Base-by-base conservation (phyloP, 2,329 filamentous ascomycete genomes). In the Penicillium oxalicum region DNA sequence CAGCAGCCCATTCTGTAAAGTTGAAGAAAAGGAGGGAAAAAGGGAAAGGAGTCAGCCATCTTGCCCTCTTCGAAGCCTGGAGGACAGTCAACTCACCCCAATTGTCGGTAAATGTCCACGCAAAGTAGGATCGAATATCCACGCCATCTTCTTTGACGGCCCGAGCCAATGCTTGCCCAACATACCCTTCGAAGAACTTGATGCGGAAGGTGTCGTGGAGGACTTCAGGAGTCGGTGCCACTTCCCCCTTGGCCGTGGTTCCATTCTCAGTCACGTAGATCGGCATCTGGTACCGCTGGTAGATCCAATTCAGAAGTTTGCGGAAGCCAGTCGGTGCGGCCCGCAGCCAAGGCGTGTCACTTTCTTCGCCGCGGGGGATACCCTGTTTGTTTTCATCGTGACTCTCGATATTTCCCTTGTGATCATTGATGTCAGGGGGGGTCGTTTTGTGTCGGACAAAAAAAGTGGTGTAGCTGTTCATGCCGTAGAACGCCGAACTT, bases 191-290 rank as follows among this genome's bases (percentile, higher is more conserved):
- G 68, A 87, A 91, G 70, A 91, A 91, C 61, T 82, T 74, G 50
- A 82, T 81, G 35, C 88, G 79, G 75, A 91, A 90, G 56, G 86
- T 81, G 63, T 93, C 88, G 50, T 89, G 73, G 41, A 91, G 72
- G 46, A 89, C 83, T 67, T 85, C 62, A 54, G 86, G 67, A 2
- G 80, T 70, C 54, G 88, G 73, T 45, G 87, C 81, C 62, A 85
- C 87, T 73, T 91, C 87, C 43, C 82, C 84, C 71, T 87, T 87
- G 61, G 90, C 70, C 50, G 83, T 87, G 3, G 87, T 91, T 7
- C 88, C 88, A 67, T 88, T 91, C 73, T 91, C 88, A 2, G 87
- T 91, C 44, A 91, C 82, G 68, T 88, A 90, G 66, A 91, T 88
- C 38, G 87, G 86, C 61, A 78, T 74, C 43, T 77, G 77, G 67